Evolutionary conservation across 2,329 filamentous ascomycete genomes (phyloP).

Genomic region (Colletotrichum siamense): DNA sequence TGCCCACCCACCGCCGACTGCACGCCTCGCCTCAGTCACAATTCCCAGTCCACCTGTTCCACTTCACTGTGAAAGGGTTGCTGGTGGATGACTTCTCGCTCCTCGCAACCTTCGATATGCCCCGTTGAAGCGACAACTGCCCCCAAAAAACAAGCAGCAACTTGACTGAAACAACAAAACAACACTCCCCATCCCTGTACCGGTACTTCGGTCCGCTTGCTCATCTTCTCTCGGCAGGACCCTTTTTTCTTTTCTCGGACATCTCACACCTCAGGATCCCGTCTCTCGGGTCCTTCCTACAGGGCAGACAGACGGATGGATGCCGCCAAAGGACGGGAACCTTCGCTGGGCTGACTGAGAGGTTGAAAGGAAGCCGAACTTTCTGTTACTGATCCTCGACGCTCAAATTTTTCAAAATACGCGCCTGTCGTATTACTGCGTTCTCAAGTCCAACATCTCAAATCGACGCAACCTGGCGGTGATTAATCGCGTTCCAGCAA

Average conservation of each 20-base stretch:
- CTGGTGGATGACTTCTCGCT: not conserved
- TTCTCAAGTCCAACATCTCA: not conserved
- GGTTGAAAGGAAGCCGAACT: not conserved
- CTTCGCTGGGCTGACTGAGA: not conserved
- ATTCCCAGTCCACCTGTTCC: not conserved
- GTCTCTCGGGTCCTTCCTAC: not conserved
- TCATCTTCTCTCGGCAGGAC: not conserved
- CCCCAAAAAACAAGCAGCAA: not conserved
- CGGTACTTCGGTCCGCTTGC: constrained; percentile 1
- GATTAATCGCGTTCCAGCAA: not conserved
- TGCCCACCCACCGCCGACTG: not conserved
- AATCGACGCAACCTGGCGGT: not conserved
- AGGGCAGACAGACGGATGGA: not conserved
- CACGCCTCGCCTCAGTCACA: not conserved
- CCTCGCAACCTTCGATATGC: not conserved
- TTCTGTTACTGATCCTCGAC: not conserved
- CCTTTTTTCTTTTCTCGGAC: not conserved
- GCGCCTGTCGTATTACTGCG: not conserved
- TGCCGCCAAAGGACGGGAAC: not conserved
- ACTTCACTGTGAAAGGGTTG: not conserved
- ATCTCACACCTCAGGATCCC: not conserved
- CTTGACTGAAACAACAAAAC: not conserved
- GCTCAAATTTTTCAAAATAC: not conserved
- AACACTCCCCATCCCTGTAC: constrained; percentile 5
- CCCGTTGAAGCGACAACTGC: constrained; percentile 1